Base-by-base conservation (phyloP, 1,139 yeast species). In the Zhuliangozyma blackwelliae region DNA sequence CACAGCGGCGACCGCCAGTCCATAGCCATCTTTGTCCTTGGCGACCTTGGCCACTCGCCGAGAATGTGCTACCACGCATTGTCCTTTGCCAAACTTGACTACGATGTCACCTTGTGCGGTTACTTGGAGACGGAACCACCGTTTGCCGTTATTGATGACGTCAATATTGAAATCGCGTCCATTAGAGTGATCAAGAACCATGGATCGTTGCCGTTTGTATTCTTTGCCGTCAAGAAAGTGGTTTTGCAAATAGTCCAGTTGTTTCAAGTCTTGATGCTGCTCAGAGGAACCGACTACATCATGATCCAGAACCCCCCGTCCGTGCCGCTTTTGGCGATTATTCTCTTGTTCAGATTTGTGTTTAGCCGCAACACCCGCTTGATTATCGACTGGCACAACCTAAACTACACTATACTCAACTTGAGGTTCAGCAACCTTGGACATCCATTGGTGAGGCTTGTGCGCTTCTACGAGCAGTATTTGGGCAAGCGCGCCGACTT, bases 31-130 rank as follows among this genome's bases (percentile, higher is more conserved):
- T 73, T 87, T 41, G 98, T 92, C 1, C 65, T 94, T 22, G 99
- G 99, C 1, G 98, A 92, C 54, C 58, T 94, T 37, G 97, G 96
- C 10, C 95, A 90, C 52, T 90, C 97, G 1, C 99, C 99, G 5
- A 68, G 99, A 44, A 92, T 92, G 87, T 76, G 84, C 50, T 86
- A 92, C 58, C 99, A 94, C 57, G 96, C 96, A 1, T 62, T 72
- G 40, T 83, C 95, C 37, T 79, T 92, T 48, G 75, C 86, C n/a
- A 63, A 70, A 34, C 59, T 63, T 21, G 92, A 88, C 1, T 83
- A 82, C 57, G 69, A 72, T 34, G 98, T 94, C 2, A 87, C 83
- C 44, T 58, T 92, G 31, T 84, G 96, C 58, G 98, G 98, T 0
- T 92, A 90, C 55, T 52, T 78, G 2, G 94, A 82, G 45, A 74